These are phyloP conservation scores for Arthromyces matolae DNA, from an alignment of 768 basidiomycete species.

Conservation along the genomic window DNA sequence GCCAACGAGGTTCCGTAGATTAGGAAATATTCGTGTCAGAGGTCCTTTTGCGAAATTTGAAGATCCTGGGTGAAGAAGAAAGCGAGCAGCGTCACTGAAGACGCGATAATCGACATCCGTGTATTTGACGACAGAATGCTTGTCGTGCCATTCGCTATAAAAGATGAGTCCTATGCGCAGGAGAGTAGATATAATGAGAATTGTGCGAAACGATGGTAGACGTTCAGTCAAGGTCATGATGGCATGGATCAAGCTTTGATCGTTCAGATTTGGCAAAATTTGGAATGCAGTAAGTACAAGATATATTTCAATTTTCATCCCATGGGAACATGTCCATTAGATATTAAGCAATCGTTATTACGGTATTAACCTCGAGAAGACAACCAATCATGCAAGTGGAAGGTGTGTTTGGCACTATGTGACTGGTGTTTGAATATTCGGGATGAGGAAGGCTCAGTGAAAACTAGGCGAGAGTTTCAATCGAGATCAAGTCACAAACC, in stretches of 20 bases:
- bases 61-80: slow-evolving; percentile 50
- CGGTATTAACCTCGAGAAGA: too few species aligned
- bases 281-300: not conserved
- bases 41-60: slow-evolving; percentile 58
- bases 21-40: slow-evolving; percentile 33
- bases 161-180: slow-evolving; percentile 69
- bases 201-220: slow-evolving; percentile 42
- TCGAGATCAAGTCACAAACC: slow-evolving; percentile 67
- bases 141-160: slow-evolving; percentile 91
- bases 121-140: slow-evolving; percentile 80
- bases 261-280: not conserved
- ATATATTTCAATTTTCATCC: not conserved
- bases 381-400: too few species aligned
- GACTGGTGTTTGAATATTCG: not conserved
- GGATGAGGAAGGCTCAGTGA: not conserved
- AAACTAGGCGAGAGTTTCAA: too few species aligned
- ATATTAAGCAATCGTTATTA: too few species aligned
- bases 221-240: slow-evolving; percentile 19
- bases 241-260: slow-evolving; percentile 8
- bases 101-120: slow-evolving; percentile 98
- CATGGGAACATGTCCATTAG: not conserved
- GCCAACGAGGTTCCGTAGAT: slow-evolving; percentile 47
- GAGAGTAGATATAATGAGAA: slow-evolving; percentile 51
- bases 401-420: too few species aligned
- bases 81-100: slow-evolving; percentile 86